Evolutionary conservation across 1,139 yeast species (phyloP).

Genomic region (Ashbya aceris): DNA sequence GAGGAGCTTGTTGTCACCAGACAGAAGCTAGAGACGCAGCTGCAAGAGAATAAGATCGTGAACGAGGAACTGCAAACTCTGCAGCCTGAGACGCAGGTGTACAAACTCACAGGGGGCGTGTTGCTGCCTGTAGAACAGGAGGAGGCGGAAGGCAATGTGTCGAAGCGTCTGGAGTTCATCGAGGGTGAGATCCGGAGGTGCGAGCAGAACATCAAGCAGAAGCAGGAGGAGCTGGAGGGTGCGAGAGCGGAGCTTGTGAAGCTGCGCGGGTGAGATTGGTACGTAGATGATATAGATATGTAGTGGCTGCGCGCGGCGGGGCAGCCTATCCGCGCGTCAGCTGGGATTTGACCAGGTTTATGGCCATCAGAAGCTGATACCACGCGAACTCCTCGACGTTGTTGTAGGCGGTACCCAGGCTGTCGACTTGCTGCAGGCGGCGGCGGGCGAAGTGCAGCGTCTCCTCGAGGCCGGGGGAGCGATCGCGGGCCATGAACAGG

Average conservation of each 20-base stretch:
- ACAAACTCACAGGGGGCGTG: slow-evolving; percentile 86
- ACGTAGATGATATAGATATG: too few relatives aligned
- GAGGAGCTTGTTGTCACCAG: slow-evolving; percentile 49
- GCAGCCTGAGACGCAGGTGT: slow-evolving; percentile 59
- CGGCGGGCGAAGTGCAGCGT: slow-evolving; percentile 60
- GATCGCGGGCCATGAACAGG: slow-evolving; percentile 71
- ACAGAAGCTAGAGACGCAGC: slow-evolving; percentile 66
- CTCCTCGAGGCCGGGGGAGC: slow-evolving; percentile 42
- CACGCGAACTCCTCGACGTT: slow-evolving; percentile 65
- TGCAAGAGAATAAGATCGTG: slow-evolving; percentile 89
- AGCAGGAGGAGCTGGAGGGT: slow-evolving; percentile 43
- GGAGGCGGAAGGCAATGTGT: slow-evolving; percentile 78
- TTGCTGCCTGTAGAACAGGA: slow-evolving; percentile 75
- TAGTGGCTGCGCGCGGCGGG: background rate
- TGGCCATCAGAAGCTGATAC: slow-evolving; percentile 57
- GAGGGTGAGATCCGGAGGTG: slow-evolving; percentile 63
- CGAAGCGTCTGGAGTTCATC: slow-evolving; percentile 82
- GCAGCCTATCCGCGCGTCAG: slow-evolving; percentile 46
- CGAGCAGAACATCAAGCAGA: slow-evolving; percentile 45
- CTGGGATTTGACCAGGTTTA: slow-evolving; percentile 66
- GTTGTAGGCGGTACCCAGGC: slow-evolving; percentile 50
- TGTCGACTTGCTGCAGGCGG: slow-evolving; percentile 46
- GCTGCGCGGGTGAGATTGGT: background rate
- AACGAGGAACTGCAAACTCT: slow-evolving; percentile 63
- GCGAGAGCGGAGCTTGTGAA: slow-evolving; percentile 41